Conservation (phyloP, 2,329 filamentous ascomycete genomes). For the Pestalotiopsis sp. region DNA sequence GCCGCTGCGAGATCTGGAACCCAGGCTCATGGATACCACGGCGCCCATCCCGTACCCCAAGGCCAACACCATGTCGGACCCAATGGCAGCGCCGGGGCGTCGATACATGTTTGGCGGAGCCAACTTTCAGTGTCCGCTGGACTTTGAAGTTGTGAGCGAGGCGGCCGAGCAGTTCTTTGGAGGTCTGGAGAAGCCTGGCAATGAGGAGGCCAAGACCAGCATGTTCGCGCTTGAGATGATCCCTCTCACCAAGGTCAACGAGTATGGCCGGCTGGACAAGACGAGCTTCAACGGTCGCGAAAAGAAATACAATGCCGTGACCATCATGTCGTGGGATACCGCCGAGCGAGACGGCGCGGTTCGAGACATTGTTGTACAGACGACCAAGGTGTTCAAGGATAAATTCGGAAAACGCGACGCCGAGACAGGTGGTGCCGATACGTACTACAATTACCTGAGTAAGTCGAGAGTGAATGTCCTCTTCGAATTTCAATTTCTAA, state of each 20-base stretch:
- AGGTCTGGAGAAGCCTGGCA: conserved; percentile 5
- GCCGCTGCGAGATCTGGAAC: conserved; percentile 38
- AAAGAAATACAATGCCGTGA: conserved; percentile 1
- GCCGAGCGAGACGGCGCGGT: not conserved
- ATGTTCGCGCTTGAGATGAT: conserved; percentile 3
- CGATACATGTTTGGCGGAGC: conserved; percentile 42
- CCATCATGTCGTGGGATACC: conserved; percentile 5
- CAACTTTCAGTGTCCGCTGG: conserved; percentile 45
- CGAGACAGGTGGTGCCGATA: conserved; percentile 3
- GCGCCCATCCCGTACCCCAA: conserved; percentile 41
- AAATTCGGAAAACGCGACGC: not conserved
- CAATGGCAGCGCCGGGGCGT: conserved; percentile 35
- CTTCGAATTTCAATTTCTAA: not conserved
- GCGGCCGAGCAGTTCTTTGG: conserved; percentile 2
- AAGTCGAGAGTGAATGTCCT: not conserved
- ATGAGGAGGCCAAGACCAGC: conserved; percentile 2
- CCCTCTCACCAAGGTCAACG: conserved; percentile 1
- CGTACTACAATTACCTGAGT: conserved; percentile 6
- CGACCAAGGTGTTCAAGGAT: conserved; percentile 3
- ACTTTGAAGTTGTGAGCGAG: conserved; percentile 27
- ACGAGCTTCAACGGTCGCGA: not conserved
- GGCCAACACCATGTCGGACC: conserved; percentile 40
- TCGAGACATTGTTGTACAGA: not conserved
- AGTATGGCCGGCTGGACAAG: conserved; percentile 3
- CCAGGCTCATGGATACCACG: conserved; percentile 37